Percentiles rank a stretch among this genome's conserved stretches.
phyloP scores from a whole-genome alignment of 257 asterid species.

The Lavandula angustifolia region DNA sequence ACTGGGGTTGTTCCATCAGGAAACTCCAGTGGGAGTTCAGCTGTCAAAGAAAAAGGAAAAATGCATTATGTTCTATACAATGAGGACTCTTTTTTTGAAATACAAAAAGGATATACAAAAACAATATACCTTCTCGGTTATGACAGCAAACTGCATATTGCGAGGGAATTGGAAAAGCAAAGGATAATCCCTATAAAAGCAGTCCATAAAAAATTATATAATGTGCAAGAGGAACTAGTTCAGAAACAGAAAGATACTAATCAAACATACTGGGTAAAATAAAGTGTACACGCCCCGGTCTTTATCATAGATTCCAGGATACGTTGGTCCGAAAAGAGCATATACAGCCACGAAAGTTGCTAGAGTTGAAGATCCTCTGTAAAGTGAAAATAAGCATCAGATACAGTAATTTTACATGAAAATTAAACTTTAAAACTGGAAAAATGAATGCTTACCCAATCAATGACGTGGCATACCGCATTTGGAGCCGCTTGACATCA shows the following conservation, averaged over 20 bases:
- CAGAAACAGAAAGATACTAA: constrained; percentile 5
- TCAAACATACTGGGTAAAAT: constrained; percentile 73
- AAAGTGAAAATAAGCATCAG: constrained; percentile 34
- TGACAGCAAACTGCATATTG: constrained; percentile 70
- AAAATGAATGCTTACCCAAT: constrained; percentile 58
- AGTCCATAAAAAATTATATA: neutral
- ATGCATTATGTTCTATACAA: constrained; percentile 16
- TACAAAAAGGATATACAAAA: constrained; percentile 8
- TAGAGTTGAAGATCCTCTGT: constrained; percentile 72
- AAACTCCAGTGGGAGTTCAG: constrained; percentile 87
- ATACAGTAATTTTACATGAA: constrained; percentile 14
- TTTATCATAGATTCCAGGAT: constrained; percentile 81
- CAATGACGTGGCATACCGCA: constrained; percentile 79
- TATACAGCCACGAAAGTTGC: constrained; percentile 90
- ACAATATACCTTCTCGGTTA: constrained; percentile 42
- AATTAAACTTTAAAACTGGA: constrained; percentile 2
- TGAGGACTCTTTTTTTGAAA: neutral
- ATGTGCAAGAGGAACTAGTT: constrained; percentile 8
- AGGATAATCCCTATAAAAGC: constrained; percentile 72
- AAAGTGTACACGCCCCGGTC: constrained; percentile 74
- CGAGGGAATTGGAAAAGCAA: constrained; percentile 78
- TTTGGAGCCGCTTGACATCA: constrained; percentile 78
- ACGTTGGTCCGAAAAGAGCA: constrained; percentile 83
- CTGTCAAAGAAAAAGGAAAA: constrained; percentile 36
- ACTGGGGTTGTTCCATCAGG: constrained; percentile 96